Conservation (phyloP, 1,284 basidiomycete species). For the Rhodofomes roseus region DNA sequence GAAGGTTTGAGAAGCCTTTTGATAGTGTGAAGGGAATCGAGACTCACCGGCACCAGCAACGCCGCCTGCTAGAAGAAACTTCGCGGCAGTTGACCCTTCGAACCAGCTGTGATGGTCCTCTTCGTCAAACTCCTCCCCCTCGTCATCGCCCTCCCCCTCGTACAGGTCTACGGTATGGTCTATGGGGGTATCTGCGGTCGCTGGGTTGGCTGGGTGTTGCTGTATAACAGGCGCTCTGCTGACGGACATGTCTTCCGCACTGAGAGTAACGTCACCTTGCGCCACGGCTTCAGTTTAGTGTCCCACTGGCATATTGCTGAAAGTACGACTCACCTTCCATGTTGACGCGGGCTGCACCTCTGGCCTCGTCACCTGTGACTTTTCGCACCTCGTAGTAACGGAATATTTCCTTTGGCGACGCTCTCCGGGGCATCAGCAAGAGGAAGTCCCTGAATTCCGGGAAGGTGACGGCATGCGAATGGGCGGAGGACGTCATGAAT, state of each 20-base stretch:
- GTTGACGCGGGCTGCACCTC: slow-evolving; percentile 74
- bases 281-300: slow-evolving; percentile 15
- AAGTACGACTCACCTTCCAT: slow-evolving; percentile 67
- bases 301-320: neutral
- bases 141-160: slow-evolving; percentile 37
- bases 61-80: slow-evolving; percentile 92
- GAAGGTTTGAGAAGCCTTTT: neutral
- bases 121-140: slow-evolving; percentile 47
- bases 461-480: slow-evolving; percentile 74
- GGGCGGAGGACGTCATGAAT: slow-evolving; percentile 66
- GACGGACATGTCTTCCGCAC: slow-evolving; percentile 55
- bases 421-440: slow-evolving; percentile 78
- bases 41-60: slow-evolving; percentile 85
- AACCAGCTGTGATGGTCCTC: slow-evolving; percentile 66
- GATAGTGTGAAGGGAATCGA: neutral
- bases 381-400: slow-evolving; percentile 79
- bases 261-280: slow-evolving; percentile 71
- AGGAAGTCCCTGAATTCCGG: slow-evolving; percentile 89
- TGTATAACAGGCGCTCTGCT: slow-evolving; percentile 13
- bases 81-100: slow-evolving; percentile 72
- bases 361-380: slow-evolving; percentile 71
- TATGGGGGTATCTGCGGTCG: slow-evolving; percentile 23
- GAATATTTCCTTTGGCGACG: slow-evolving; percentile 84
- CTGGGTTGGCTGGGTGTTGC: slow-evolving; percentile 13
- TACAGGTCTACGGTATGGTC: slow-evolving; percentile 26